Evolutionary conservation across 306 rosid genomes (phyloP).

Genomic region (Trifolium fragiferum): DNA sequence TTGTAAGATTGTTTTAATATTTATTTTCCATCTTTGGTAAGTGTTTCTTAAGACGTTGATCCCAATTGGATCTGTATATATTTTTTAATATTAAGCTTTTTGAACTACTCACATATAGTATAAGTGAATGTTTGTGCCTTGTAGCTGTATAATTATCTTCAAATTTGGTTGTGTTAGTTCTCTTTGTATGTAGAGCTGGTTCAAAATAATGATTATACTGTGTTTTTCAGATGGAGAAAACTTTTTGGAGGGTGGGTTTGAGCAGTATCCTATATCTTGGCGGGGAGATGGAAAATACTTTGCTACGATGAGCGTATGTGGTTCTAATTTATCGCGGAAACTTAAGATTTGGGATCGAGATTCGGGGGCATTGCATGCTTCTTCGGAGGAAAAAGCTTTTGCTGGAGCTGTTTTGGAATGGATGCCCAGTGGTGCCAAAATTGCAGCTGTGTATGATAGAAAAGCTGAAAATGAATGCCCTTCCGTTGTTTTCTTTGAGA

Average conservation of each 20-base stretch:
- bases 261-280: constrained; percentile 69
- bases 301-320: constrained; percentile 56
- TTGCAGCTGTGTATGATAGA: constrained; percentile 78
- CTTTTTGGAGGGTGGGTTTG: constrained; percentile 33
- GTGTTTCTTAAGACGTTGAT: constrained; percentile 4
- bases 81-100: constrained; percentile 11
- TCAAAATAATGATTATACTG: constrained; percentile 27
- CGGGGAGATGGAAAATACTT: constrained; percentile 96
- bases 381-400: constrained; percentile 71
- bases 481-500: constrained; percentile 81
- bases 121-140: neutral
- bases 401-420: constrained; percentile 77
- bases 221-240: constrained; percentile 67
- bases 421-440: constrained; percentile 98
- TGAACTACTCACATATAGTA: neutral
- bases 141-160: neutral
- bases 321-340: constrained; percentile 52
- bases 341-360: constrained; percentile 91
- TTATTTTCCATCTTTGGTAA: neutral
- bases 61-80: neutral
- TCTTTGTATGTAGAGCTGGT: constrained; percentile 6
- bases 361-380: constrained; percentile 75
- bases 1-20: neutral
- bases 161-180: neutral
- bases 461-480: constrained; percentile 69